Base-by-base conservation (phyloP, 108 stramenopile species). In the Craspedostauros australis region DNA sequence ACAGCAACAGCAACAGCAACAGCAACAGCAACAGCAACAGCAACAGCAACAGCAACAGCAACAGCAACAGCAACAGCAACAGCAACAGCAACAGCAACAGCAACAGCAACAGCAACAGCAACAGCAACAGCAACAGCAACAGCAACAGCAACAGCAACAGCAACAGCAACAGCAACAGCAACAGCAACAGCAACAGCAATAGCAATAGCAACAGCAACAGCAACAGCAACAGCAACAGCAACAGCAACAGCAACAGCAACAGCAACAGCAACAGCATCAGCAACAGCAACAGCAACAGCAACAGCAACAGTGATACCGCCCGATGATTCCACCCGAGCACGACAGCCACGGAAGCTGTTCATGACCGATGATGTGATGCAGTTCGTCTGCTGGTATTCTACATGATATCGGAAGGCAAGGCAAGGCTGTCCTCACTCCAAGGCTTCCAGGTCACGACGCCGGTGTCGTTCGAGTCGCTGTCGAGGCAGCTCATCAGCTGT, bases 1-100 rank as follows among this genome's bases (percentile, higher is more conserved):
- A 47, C 46, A 47, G 46, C 46, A 47, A 47, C 46, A 47, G 46
- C 46, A 47, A 47, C 46, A 47, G 46, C 46, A 47, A 47, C 46
- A 47, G 46, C 46, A 47, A 47, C 46, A 47, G 46, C 46, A 47
- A 47, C 46, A 47, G 46, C 46, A 47, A 47, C 46, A 47, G 46
- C 46, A 47, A 47, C 46, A 47, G 46, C 46, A 47, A 47, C 46
- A 47, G 46, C 2, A 5, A 47, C 46, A 47, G 46, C 46, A 5
- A 47, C 46, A 47, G 46, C 2, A 5, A 47, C 46, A 47, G 46
- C 2, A 5, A 47, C 46, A 47, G 46, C 46, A 47, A 47, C 46
- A 47, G 46, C 46, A 47, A 47, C 46, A 47, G 46, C 46, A 47
- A 47, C 46, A 47, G 46, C 46, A 47, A 5, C 46, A 47, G 46